phyloP scores from a whole-genome alignment of 768 basidiomycete species.

The Macrolepiota fuliginosa region DNA sequence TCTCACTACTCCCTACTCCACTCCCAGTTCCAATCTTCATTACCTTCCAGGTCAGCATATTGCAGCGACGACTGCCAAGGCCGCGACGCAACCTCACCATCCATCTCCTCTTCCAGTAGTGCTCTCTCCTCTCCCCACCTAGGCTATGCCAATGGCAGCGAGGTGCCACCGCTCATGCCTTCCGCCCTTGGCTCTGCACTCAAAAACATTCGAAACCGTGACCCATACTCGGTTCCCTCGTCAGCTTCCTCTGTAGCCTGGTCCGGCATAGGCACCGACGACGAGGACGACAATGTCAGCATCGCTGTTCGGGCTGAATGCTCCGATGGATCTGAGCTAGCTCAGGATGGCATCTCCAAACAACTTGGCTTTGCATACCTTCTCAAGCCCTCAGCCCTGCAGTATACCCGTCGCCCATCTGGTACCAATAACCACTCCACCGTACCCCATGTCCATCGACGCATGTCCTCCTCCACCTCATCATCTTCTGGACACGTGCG shows the following conservation, averaged over 20 bases:
- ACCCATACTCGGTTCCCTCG: conserved; percentile 57
- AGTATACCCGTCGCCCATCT: conserved; percentile 69
- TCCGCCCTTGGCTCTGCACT: conserved; percentile 62
- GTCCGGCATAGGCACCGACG: conserved; percentile 48
- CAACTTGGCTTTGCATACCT: conserved; percentile 34
- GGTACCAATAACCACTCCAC: conserved; percentile 67
- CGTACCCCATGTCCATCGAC: conserved; percentile 53
- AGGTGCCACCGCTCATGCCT: conserved; percentile 67
- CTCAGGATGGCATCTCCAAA: conserved; percentile 42
- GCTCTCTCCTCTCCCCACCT: conserved; percentile 67
- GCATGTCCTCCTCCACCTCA: conserved; percentile 44
- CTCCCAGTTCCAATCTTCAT: conserved; percentile 9
- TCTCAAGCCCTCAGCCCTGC: conserved; percentile 44
- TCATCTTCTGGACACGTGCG: conserved; percentile 31
- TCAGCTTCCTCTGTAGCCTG: conserved; percentile 65
- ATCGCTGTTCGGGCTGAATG: conserved; percentile 31
- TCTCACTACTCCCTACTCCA: conserved; percentile 16
- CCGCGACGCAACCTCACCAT: conserved; percentile 62
- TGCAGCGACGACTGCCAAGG: conserved; percentile 69
- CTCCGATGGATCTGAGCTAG: conserved; percentile 37
- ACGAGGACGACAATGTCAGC: conserved; percentile 56
- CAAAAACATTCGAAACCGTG: conserved; percentile 38
- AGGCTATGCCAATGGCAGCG: conserved; percentile 48
- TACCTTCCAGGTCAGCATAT: conserved; percentile 52
- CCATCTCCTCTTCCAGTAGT: conserved; percentile 65